phyloP scores from a whole-genome alignment of 2,329 filamentous ascomycete genomes.

The Aspergillus quadricinctus region DNA sequence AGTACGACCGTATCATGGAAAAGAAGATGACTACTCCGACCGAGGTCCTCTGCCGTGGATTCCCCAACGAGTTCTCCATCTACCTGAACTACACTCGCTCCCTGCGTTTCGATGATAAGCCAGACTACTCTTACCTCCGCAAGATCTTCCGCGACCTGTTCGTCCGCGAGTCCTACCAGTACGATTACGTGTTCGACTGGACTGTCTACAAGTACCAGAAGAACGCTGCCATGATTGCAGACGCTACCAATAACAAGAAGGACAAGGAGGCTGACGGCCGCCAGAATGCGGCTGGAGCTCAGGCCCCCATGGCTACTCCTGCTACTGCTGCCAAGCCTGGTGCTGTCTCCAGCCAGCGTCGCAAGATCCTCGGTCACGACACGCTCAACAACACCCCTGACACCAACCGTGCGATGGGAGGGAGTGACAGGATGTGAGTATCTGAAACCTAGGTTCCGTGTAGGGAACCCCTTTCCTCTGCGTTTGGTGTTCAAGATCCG shows the following conservation, averaged over 20 bases:
- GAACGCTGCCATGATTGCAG: conserved; percentile 91
- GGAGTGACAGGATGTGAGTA: conserved; percentile 96
- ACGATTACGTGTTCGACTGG: conserved; percentile 99
- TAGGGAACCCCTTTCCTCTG: conserved; percentile 75
- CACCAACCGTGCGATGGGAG: conserved; percentile 69
- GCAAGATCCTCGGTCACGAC: conserved; percentile 75
- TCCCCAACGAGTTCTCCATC: conserved; percentile 99
- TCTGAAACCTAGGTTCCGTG: conserved; percentile 68
- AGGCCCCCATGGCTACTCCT: conserved; percentile 46
- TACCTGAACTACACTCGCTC: conserved; percentile 99
- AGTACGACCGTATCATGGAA: conserved; percentile 99
- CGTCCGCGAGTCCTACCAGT: conserved; percentile 98
- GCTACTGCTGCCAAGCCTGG: conserved; percentile 65
- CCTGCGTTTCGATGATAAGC: conserved; percentile 98
- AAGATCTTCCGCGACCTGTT: conserved; percentile 99
- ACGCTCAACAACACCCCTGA: conserved; percentile 65
- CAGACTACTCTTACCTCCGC: conserved; percentile 97
- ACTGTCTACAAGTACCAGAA: conserved; percentile 99
- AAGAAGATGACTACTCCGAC: conserved; percentile 99
- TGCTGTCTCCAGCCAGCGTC: conserved; percentile 70
- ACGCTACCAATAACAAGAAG: conserved; percentile 64
- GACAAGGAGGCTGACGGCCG: conserved; percentile 72
- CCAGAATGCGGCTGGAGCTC: conserved; percentile 61
- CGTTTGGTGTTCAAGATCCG: conserved; percentile 69
- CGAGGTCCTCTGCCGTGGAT: conserved; percentile 96